These are phyloP conservation scores for Cavenderia fasciculata DNA, from an alignment of 78 protist genomes.

Conservation along the genomic window DNA sequence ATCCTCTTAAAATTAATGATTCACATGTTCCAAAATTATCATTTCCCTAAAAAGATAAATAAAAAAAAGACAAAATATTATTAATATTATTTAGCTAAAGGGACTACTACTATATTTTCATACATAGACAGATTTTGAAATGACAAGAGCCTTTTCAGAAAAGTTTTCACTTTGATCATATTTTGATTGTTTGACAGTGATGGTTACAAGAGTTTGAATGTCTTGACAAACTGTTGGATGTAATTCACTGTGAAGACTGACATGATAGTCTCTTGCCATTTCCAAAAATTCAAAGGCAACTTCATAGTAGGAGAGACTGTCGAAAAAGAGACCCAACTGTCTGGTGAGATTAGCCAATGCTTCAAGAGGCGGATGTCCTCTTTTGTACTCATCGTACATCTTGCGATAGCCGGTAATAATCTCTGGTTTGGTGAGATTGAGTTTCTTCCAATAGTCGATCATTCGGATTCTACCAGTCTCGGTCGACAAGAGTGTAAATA, in stretches of 20 bases:
- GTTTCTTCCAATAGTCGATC: not conserved
- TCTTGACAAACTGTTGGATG: conserved; percentile 5
- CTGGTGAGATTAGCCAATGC: not conserved
- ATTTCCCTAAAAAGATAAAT: conserved; percentile 9
- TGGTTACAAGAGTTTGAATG: not conserved
- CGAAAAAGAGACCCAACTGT: conserved; percentile 17
- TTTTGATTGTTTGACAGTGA: conserved; percentile 24
- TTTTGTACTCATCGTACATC: not conserved
- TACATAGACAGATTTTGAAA: conserved; percentile 19
- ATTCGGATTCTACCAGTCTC: not conserved
- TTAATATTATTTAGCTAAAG: too few species aligned
- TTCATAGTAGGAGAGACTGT: conserved; percentile 51
- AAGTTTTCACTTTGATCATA: conserved; percentile 11
- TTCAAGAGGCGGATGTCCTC: conserved; percentile 25
- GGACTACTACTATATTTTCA: too few species aligned
- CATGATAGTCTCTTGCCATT: conserved; percentile 24
- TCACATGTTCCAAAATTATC: conserved; percentile 54
- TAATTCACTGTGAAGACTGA: conserved; percentile 39
- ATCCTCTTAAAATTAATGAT: conserved; percentile 20
- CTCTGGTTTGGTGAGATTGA: not conserved
- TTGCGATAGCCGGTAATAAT: not conserved
- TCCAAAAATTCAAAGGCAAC: conserved; percentile 15
- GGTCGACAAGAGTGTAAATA: not conserved
- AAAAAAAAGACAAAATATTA: too few species aligned
- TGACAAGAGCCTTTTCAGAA: conserved; percentile 21